phyloP scores from a whole-genome alignment of 306 rosid genomes.

The Begonia loranthoides region DNA sequence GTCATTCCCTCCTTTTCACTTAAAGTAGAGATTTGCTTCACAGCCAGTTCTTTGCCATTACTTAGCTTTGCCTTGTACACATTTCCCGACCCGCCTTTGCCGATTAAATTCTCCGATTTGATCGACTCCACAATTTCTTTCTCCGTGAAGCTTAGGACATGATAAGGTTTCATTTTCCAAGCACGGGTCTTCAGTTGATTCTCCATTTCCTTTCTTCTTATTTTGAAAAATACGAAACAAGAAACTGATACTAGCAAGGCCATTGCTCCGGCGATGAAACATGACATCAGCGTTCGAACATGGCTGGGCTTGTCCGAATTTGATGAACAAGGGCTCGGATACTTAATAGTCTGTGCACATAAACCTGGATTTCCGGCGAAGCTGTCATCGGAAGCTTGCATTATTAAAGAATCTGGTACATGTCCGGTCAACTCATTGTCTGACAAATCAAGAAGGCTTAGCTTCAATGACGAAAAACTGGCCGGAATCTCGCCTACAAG shows the following conservation, averaged over 20 bases:
- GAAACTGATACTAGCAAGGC: conserved; percentile 23
- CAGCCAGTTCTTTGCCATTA: conserved; percentile 53
- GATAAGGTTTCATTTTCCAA: conserved; percentile 71
- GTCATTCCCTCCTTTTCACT: conserved; percentile 20
- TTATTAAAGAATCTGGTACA: conserved; percentile 50
- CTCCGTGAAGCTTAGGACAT: conserved; percentile 46
- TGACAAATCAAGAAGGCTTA: conserved; percentile 73
- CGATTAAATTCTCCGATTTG: conserved; percentile 52
- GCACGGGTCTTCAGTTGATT: conserved; percentile 28
- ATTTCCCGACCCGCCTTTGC: conserved; percentile 86
- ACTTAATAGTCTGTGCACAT: conserved; percentile 37
- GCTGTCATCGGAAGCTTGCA: conserved; percentile 42
- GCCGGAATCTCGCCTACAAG: conserved; percentile 59
- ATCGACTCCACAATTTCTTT: conserved; percentile 46
- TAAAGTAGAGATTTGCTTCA: conserved; percentile 67
- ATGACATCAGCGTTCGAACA: conserved; percentile 19
- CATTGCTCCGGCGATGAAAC: conserved; percentile 33
- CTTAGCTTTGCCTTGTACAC: conserved; percentile 52
- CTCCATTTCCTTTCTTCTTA: conserved; percentile 24
- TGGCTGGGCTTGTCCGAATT: conserved; percentile 15
- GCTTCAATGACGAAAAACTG: conserved; percentile 34
- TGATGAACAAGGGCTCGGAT: conserved; percentile 32
- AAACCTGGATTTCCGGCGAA: conserved; percentile 68
- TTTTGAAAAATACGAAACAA: conserved; percentile 29
- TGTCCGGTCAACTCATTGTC: conserved; percentile 47